Evolutionary conservation across 352 stramenopile genomes (phyloP).

Genomic region (Globisporangium apiculatum): DNA sequence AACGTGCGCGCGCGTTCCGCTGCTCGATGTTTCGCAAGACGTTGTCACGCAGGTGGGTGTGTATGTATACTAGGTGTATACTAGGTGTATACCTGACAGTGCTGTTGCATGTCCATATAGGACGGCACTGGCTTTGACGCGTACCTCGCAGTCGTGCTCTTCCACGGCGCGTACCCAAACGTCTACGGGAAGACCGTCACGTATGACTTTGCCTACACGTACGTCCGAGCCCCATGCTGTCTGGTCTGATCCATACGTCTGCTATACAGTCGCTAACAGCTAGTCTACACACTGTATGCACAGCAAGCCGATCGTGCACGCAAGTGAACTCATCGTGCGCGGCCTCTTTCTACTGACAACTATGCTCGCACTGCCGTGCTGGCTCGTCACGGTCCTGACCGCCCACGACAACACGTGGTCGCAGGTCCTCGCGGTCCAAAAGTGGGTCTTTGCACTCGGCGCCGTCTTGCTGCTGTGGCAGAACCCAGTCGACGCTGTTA

Average conservation of each 20-base stretch:
- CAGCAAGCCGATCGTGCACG: conserved; percentile 61
- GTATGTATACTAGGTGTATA: too few species aligned
- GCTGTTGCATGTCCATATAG: too few species aligned
- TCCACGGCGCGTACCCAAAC: conserved; percentile 72
- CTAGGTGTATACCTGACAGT: too few species aligned
- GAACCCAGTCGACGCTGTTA: conserved; percentile 67
- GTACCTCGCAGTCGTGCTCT: conserved; percentile 55
- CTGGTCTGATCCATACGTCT: too few species aligned
- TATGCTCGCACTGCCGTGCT: conserved; percentile 60
- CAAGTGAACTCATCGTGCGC: conserved; percentile 67
- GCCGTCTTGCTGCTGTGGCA: conserved; percentile 77
- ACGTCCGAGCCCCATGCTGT: conserved; percentile 13
- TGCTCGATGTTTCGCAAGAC: conserved; percentile 72
- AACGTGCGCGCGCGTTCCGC: conserved; percentile 36
- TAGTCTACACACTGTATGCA: too few species aligned
- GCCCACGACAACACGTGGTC: conserved; percentile 43
- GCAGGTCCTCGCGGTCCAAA: conserved; percentile 55
- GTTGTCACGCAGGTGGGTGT: conserved; percentile 32
- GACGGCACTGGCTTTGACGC: conserved; percentile 45
- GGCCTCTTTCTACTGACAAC: conserved; percentile 47
- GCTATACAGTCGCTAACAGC: too few species aligned
- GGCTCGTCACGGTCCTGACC: conserved; percentile 58
- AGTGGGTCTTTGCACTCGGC: conserved; percentile 60
- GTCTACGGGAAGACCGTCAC: conserved; percentile 50
- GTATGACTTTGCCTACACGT: conserved; percentile 83